phyloP scores from a whole-genome alignment of 2,329 filamentous ascomycete species.

The Fusarium albidum region DNA sequence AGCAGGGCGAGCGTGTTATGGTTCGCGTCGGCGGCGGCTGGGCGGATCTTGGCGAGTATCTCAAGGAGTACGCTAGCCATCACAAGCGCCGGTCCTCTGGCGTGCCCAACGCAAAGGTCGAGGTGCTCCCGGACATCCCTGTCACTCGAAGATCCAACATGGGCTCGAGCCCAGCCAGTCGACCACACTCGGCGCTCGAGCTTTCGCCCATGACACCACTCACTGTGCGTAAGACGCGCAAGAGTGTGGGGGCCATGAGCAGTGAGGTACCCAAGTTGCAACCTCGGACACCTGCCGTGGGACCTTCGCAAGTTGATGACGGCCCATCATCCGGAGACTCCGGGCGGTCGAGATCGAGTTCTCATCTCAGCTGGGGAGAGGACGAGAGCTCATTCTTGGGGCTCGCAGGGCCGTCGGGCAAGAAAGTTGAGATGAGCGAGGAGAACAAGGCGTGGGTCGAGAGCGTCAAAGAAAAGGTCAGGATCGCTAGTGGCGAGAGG shows the following conservation, averaged over 20 bases:
- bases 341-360: slow-evolving; percentile 59
- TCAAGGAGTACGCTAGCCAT: slow-evolving; percentile 91
- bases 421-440: slow-evolving; percentile 71
- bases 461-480: slow-evolving; percentile 82
- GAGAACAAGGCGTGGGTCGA: slow-evolving; percentile 84
- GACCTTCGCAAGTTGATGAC: slow-evolving; percentile 44
- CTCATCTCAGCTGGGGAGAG: slow-evolving; percentile 64
- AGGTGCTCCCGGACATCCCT: slow-evolving; percentile 53
- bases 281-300: slow-evolving; percentile 54
- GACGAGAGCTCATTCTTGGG: slow-evolving; percentile 69
- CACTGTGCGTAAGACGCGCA: slow-evolving; percentile 63
- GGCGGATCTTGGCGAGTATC: slow-evolving; percentile 94
- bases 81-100: slow-evolving; percentile 76
- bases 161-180: slow-evolving; percentile 52
- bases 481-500: slow-evolving; percentile 70
- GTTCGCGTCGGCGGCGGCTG: slow-evolving; percentile 98
- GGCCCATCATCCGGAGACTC: slow-evolving; percentile 56
- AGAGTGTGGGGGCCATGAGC: slow-evolving; percentile 49
- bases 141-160: slow-evolving; percentile 41
- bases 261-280: slow-evolving; percentile 44
- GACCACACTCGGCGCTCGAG: slow-evolving; percentile 52
- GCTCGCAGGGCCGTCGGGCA: slow-evolving; percentile 74
- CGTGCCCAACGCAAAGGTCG: slow-evolving; percentile 60
- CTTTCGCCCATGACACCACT: slow-evolving; percentile 56
- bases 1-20: slow-evolving; percentile 93